Evolutionary conservation across 2,329 filamentous ascomycete genomes (phyloP).

Genomic region (Aspergillus udagawae): DNA sequence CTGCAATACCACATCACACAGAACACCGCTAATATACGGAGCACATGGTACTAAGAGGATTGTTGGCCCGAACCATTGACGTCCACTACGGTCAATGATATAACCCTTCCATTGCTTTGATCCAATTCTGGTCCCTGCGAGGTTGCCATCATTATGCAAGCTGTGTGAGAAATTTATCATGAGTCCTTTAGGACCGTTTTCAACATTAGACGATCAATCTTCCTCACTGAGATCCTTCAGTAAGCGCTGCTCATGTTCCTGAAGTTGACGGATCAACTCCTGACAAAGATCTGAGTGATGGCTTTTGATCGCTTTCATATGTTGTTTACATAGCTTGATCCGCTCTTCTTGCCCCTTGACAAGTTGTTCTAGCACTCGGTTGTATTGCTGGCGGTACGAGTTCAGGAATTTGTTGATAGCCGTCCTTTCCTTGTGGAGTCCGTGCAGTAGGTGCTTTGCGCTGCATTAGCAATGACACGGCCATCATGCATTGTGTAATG

Average conservation of each 20-base stretch:
- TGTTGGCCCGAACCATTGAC: not conserved
- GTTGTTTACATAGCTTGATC: slow-evolving; percentile 28
- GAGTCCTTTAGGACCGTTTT: not conserved
- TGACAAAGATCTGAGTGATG: slow-evolving; percentile 27
- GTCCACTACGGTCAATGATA: not conserved
- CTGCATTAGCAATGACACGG: not conserved
- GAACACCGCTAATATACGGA: not conserved
- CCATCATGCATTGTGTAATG: not conserved
- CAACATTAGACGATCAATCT: not conserved
- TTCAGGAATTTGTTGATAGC: slow-evolving; percentile 42
- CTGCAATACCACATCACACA: not conserved
- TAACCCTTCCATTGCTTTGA: not conserved
- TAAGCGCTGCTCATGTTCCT: slow-evolving; percentile 21
- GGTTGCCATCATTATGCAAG: not conserved
- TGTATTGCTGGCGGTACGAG: slow-evolving; percentile 42
- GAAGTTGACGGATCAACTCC: slow-evolving; percentile 26
- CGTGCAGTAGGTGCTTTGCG: slow-evolving; percentile 38
- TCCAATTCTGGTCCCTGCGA: not conserved
- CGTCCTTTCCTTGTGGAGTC: slow-evolving; percentile 46
- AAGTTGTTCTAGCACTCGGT: slow-evolving; percentile 42
- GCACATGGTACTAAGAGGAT: too few species aligned
- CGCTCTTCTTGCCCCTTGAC: slow-evolving; percentile 38
- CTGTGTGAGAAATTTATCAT: not conserved
- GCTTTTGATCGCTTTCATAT: slow-evolving; percentile 25
- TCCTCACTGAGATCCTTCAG: slow-evolving; percentile 11